Percentiles rank a stretch among this genome's conserved stretches.
These are phyloP conservation scores for Nidula microcarpa DNA, from an alignment of 768 basidiomycete species.

Conservation along the genomic window DNA sequence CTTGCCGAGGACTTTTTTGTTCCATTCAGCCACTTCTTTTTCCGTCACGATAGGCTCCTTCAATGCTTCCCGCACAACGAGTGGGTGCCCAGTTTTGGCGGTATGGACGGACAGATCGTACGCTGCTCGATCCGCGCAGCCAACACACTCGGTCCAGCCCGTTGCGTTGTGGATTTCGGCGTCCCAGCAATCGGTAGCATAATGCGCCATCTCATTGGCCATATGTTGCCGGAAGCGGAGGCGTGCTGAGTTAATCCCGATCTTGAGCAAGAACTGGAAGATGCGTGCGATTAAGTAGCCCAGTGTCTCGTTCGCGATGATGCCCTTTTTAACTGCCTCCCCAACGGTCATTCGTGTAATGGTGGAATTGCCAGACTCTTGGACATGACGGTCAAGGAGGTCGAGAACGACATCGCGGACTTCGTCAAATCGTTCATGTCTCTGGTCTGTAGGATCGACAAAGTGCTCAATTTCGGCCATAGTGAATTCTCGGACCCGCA, in stretches of 20 bases:
- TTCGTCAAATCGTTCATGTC: conserved; percentile 79
- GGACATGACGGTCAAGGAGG: conserved; percentile 82
- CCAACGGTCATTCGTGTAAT: conserved; percentile 72
- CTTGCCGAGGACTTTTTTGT: conserved; percentile 88
- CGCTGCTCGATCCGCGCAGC: conserved; percentile 96
- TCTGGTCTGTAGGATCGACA: conserved; percentile 93
- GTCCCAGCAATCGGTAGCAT: conserved; percentile 99
- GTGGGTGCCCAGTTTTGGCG: conserved; percentile 75
- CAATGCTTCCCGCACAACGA: conserved; percentile 84
- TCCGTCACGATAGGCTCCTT: conserved; percentile 84
- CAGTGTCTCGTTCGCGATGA: conserved; percentile 95
- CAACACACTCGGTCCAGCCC: conserved; percentile 98
- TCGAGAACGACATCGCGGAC: conserved; percentile 71
- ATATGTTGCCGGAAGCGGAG: conserved; percentile 97
- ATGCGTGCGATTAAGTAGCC: conserved; percentile 97
- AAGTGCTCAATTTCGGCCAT: conserved; percentile 99
- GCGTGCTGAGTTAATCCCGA: conserved; percentile 81
- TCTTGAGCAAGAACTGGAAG: conserved; percentile 82
- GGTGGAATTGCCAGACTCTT: conserved; percentile 68
- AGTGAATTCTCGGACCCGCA: conserved; percentile 97
- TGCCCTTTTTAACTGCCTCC: conserved; percentile 80
- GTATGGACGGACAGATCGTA: conserved; percentile 94
- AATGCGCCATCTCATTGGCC: conserved; percentile 99
- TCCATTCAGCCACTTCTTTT: conserved; percentile 72
- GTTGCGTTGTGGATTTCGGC: conserved; percentile 91